Evolutionary conservation across 352 stramenopile genomes (phyloP), one percentile per base, ranked within the genome.

Genomic region (Thalassiosira mediterranea): DNA sequence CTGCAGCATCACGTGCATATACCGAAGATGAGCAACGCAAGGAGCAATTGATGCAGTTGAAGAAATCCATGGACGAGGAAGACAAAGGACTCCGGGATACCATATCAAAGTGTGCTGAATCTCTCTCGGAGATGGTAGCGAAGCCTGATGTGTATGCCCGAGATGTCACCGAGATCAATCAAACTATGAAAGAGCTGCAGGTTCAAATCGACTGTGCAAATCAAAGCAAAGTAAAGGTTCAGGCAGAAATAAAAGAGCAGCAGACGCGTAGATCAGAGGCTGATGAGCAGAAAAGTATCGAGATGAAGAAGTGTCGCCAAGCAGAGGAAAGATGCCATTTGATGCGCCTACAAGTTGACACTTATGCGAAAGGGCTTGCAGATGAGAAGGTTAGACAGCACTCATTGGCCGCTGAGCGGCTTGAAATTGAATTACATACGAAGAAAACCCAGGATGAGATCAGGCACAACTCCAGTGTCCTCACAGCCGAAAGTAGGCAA

Each of bases 361-460:
- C 32, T 17, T 44, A 21, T 46, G 25, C 8, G 7, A 71, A 74
- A 25, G 28, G 53, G 21, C 26, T 75, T 7, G 49, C 3, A 25
- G 17, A 75, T 25, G 56, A 63, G 32, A 61, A 53, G 51, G 34
- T 75, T 23, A 0, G 8, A 2, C 46, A 71, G 56, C 63, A 80
- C 53, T 68, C 63, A 46, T 17, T 78, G 19, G 69, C 69, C 37
- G 58, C 69, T 46, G 11, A 61, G 31, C 48, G 38, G 19, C 5
- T 78, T 31, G 69, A 79, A 52, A 56, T 66, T 7, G 72, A 80
- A 26, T 19, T 80, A 23, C 48, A 65, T 21, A 61, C 58, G 2
- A 59, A 67, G 28, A 54, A 68, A 21, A 34, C 53, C 4, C 13
- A 67, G 8, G 47, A 75, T 47, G 25, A 19, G 11, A 57, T 67